Evolutionary conservation across 805 yeast genomes (phyloP), one percentile per base, ranked within the genome.

Genomic region (Ogataea ganodermae): DNA sequence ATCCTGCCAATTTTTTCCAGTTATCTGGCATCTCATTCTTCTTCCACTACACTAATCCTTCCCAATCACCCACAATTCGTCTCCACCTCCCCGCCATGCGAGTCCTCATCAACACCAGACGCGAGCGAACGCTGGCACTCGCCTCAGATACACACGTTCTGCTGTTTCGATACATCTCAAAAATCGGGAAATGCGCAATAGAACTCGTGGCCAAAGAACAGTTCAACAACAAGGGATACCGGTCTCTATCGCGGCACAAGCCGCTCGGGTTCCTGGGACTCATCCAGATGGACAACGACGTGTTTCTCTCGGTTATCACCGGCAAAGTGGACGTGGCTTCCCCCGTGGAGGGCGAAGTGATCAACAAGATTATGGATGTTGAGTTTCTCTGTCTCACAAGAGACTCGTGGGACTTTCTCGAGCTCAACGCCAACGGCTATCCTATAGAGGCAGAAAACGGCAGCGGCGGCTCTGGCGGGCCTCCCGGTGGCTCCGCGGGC

Each of bases 351-450:
- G 80, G 80, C 30, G 96, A 94, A 64, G 75, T 88, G 1, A 87
- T 92, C 22, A 83, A 87, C 61, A 82, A 83, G 57, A 91, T 94
- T 40, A 78, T 75, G 60, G 81, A 82, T n/a, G 96, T 92, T 28
- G 97, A 91, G 56, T 94, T 94, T 63, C 78, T 86, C 55, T 86
- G 96, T 49, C 68, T 94, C 46, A 80, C 83, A 21, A 75, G 75
- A 35, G 70, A 79, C 35, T 78, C 80, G 22, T 92, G 96, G 96
- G 98, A 94, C 68, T 86, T 78, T 53, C 71, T 80, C 17, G 86
- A 80, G 20, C 64, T 86, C 23, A 92, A 87, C 56, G 61, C 80
- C 9, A 79, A 79, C 55, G 96, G 96, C 0, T 78, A 73, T 58
- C 86, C 92, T 0, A 65, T 78, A 10, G 70, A 75, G 2, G 68